These are phyloP conservation scores for Calonectria pauciramosa DNA, from an alignment of 2,329 filamentous ascomycete species.

Conservation along the genomic window DNA sequence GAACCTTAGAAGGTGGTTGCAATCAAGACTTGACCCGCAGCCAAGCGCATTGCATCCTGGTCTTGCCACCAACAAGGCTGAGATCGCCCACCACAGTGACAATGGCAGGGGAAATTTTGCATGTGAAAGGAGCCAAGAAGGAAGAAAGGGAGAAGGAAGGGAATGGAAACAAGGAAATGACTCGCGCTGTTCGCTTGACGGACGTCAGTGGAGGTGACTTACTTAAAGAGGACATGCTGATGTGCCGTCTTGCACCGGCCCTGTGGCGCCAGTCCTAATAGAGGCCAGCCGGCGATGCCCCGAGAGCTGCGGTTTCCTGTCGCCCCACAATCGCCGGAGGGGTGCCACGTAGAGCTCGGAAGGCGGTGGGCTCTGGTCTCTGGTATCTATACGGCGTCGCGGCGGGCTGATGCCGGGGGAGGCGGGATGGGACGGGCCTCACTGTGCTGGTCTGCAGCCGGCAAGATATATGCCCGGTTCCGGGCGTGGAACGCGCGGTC, in stretches of 20 bases:
- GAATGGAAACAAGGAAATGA: constrained; percentile 26
- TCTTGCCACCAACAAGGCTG: constrained; percentile 12
- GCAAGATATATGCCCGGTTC: constrained; percentile 4
- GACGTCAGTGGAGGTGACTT: constrained; percentile 41
- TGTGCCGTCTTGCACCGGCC: constrained; percentile 28
- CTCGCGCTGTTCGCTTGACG: constrained; percentile 33
- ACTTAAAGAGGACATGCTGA: constrained; percentile 49
- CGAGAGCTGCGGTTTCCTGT: constrained; percentile 35
- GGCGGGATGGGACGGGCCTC: not conserved
- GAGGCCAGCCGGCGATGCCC: constrained; percentile 29
- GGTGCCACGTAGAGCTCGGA: constrained; percentile 4
- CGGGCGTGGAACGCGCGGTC: not conserved
- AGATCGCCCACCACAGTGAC: not conserved
- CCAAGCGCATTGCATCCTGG: constrained; percentile 6
- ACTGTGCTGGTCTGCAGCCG: not conserved
- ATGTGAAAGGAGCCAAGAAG: not conserved
- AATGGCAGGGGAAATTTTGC: not conserved
- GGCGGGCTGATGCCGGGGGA: not conserved
- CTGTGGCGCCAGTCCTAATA: constrained; percentile 40
- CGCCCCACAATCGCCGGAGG: constrained; percentile 18
- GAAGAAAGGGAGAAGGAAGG: not conserved
- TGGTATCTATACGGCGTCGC: not conserved
- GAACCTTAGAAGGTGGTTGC: constrained; percentile 8
- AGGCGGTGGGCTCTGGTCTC: not conserved
- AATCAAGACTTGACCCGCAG: not conserved